A percentile compares a stretch with the other conserved stretches of the same genome.
Evolutionary conservation across 805 yeast genomes (phyloP).

Genomic region (Yamadazyma kitorensis): DNA sequence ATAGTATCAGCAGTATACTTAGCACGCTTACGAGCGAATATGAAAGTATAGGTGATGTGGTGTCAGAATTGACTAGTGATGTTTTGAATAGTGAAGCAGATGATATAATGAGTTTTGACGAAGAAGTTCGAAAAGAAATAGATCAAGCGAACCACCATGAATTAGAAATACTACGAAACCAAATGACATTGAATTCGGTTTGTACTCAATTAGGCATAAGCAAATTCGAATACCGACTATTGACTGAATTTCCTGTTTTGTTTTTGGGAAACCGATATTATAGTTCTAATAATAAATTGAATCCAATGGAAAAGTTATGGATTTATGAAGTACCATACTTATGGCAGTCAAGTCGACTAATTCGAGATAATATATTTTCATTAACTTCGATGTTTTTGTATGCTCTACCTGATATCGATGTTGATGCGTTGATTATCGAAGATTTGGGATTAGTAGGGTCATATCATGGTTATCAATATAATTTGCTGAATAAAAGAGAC

Average conservation of each 20-base stretch:
- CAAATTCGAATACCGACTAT: constrained; percentile 7
- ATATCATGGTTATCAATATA: constrained; percentile 2
- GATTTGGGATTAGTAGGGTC: constrained; percentile 4
- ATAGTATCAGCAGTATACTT: neutral
- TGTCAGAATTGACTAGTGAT: too few relatives aligned
- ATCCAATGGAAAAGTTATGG: constrained; percentile 4
- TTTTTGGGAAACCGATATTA: neutral
- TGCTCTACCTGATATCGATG: neutral
- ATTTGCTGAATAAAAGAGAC: neutral
- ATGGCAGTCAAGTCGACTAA: constrained; percentile 2
- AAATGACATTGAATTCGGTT: neutral
- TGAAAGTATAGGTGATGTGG: too few relatives aligned
- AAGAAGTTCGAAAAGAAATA: too few relatives aligned
- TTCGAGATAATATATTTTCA: constrained; percentile 4
- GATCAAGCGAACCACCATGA: neutral
- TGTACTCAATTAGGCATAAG: constrained; percentile 2
- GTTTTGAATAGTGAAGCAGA: neutral
- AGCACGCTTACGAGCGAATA: too few relatives aligned
- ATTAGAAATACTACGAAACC: neutral
- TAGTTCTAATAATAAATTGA: neutral
- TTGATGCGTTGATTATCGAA: constrained; percentile 1
- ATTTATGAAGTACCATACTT: constrained; percentile 1
- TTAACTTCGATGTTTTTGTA: constrained; percentile 2
- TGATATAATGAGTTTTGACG: neutral
- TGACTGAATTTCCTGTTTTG: constrained; percentile 3